phyloP scores from a whole-genome alignment of 441 rosid genomes.

The Brassica balearica region DNA sequence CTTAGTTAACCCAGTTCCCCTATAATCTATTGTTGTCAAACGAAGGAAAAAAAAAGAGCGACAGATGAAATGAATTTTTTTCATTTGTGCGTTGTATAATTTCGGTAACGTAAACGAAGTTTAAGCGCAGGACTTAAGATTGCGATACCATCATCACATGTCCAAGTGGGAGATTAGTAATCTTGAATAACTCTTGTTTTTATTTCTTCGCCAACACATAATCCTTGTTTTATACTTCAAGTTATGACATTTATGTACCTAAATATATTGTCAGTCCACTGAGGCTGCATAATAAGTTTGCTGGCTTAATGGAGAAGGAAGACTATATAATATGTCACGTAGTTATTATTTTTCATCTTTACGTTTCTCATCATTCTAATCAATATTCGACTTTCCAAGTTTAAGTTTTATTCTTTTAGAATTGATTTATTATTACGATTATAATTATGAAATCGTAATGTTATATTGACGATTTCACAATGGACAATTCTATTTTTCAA shows the following conservation, averaged over 20 bases:
- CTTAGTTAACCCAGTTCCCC: too few relatives aligned
- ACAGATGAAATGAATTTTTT: background rate
- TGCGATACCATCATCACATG: slow-evolving; percentile 30
- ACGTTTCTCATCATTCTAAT: slow-evolving; percentile 35
- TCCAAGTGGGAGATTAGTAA: slow-evolving; percentile 14
- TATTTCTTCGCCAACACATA: slow-evolving; percentile 1
- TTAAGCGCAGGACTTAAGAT: slow-evolving; percentile 24
- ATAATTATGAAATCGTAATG: background rate
- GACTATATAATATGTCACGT: slow-evolving; percentile 25
- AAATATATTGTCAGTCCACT: slow-evolving; percentile 1
- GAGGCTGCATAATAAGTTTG: slow-evolving; percentile 20
- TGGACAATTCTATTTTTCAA: background rate
- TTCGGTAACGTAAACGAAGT: slow-evolving; percentile 21
- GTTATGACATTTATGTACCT: slow-evolving; percentile 18
- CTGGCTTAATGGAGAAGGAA: slow-evolving; percentile 23
- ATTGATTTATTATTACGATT: background rate
- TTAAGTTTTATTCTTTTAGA: background rate
- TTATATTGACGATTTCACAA: background rate
- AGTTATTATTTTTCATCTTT: slow-evolving; percentile 27
- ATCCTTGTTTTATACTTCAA: slow-evolving; percentile 42
- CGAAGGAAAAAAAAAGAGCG: too few relatives aligned
- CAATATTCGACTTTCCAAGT: slow-evolving; percentile 11
- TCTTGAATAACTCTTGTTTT: slow-evolving; percentile 31
- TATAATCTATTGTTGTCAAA: too few relatives aligned
- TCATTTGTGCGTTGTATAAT: slow-evolving; percentile 3